Base-by-base conservation (phyloP, 2,329 filamentous ascomycete species). In the Neonectria sp. region DNA sequence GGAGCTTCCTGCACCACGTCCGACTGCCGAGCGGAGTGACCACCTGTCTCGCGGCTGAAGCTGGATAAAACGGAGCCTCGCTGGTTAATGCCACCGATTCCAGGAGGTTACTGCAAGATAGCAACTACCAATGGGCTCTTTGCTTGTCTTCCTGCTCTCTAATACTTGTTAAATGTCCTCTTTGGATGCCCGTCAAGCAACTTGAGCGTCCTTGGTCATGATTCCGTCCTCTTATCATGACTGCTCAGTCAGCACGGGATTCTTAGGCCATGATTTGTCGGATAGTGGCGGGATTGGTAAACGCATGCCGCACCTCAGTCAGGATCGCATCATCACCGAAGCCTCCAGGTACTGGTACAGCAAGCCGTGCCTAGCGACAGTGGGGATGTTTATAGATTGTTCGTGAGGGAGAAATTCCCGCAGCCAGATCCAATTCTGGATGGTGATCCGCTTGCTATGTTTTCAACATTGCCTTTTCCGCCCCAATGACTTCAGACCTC, bases 401-500 rank as follows among this genome's bases (percentile, higher is more conserved):
- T 43, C 37, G 25, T 46, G 49, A 61, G n/a, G 49, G 49, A 53
- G 31, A 69, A 76, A 74, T 76, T 75, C 68, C 73, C 74, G 68
- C 73, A 72, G 57, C 33, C 48, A 46, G 31, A 57, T 59, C 52
- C 27, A 65, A 58, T 55, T 37, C 56, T 67, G 45, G 59, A 49
- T 33, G 57, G 52, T 55, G 61, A 67, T 67, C 60, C 62, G 60
- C 57, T 45, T 31, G 60, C 12, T 40, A 57, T 58, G 17, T 51
- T 64, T 69, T 65, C 33, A 67, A 65, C 48, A 43, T 61, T n/a
- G 49, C 33, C 51, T 72, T 68, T 76, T 51, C 71, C 71, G 71
- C 71, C 68, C 71, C 73, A 72, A 73, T 76, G 53, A 57, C 65
- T 73, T 71, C 62, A 62, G 66, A 66, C 60, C 25, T 71, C 35